A percentile compares a stretch with the other conserved stretches of the same genome.
These are phyloP conservation scores for Camellia japonica DNA, from an alignment of 148 eudicot genomes.

Conservation along the genomic window DNA sequence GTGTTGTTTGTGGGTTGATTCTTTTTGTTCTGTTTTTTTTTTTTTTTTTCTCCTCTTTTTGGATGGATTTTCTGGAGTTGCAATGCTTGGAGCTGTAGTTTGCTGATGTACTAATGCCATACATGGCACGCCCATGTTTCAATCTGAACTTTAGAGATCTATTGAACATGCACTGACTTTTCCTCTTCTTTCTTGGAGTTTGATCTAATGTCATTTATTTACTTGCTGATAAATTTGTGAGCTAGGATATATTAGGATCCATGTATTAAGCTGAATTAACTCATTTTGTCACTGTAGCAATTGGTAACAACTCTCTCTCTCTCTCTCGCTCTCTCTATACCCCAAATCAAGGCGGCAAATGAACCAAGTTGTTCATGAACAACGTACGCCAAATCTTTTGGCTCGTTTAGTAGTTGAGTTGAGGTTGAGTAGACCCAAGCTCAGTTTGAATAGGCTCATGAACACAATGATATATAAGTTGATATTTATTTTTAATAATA, in stretches of 20 bases:
- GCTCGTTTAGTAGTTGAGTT: too few species aligned
- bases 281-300: too few species aligned
- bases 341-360: too few species aligned
- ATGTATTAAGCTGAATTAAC: neutral
- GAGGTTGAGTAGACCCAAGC: too few species aligned
- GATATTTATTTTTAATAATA: too few species aligned
- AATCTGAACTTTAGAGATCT: neutral
- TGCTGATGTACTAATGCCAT: neutral
- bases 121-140: slow-evolving; percentile 2
- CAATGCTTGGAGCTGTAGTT: slow-evolving; percentile 3
- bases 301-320: too few species aligned
- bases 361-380: too few species aligned
- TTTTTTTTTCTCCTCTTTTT: neutral
- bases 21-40: neutral
- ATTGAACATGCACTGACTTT: neutral
- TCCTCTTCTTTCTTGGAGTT: neutral
- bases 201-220: neutral
- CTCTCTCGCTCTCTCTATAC: neutral
- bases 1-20: slow-evolving; percentile 16
- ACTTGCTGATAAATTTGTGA: neutral
- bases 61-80: neutral
- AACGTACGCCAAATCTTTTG: too few species aligned
- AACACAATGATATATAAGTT: too few species aligned
- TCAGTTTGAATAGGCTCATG: too few species aligned
- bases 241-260: neutral